Base-by-base conservation (phyloP, 2,329 filamentous ascomycete species). In the Calonectria hongkongensis region DNA sequence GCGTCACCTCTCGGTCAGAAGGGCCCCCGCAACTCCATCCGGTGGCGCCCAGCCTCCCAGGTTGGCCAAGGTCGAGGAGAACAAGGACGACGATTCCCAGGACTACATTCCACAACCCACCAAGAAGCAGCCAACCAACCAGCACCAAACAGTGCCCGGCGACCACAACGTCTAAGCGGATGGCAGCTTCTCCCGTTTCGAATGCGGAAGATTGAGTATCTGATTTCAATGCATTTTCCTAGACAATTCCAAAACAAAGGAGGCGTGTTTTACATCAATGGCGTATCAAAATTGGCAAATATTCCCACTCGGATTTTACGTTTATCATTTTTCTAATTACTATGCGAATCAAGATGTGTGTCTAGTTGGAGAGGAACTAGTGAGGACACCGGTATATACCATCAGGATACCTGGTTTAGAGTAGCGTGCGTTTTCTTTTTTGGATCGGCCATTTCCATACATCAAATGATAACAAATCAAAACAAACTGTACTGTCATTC, bases 261-360 rank as follows among this genome's bases (percentile, higher is more conserved):
- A 68, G 63, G 70, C 68, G 51, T 66, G 63, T 70, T 62, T 56
- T 50, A 71, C 48, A 76, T 45, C 54, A 62, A 75, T 66, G 77
- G 77, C 77, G 77, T 73, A 70, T 78, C 67, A 79, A 79, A 79
- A 79, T 74, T 70, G 70, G 66, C 66, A 75, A 73, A 56, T 68
- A 65, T 75, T 51, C 67, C 33, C 47, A 30, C 64, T 67, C n/a
- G 68, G 67, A 50, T 75, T 69, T 71, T 30, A 41, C 71, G 43
- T 71, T 56, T 50, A 70, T 79, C 74, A 75, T 78, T 62, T 69
- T 64, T 73, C 51, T 54, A 68, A 74, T 75, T 73, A 30, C 48
- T 30, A 15, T 27, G 47, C 48, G 45, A 41, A 28, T 62, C 28
- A 43, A 58, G 41, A 66, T n/a, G 27, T n/a, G 27, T 36, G 13